phyloP scores from a whole-genome alignment of 2,329 filamentous ascomycete species.

The Orbilia blumenaviensis region DNA sequence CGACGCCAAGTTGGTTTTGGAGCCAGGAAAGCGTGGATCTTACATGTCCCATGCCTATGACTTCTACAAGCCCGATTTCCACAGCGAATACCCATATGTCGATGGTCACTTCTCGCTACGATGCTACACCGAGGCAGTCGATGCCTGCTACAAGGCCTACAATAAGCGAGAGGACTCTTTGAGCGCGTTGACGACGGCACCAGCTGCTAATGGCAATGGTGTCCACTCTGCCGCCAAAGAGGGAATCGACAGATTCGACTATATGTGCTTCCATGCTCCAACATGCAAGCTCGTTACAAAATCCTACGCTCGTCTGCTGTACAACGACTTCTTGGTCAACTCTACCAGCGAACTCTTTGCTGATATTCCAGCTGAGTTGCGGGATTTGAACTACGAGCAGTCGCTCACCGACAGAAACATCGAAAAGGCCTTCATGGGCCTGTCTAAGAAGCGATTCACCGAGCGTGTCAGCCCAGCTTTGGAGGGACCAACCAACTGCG shows the following conservation, averaged over 20 bases:
- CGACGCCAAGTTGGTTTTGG: constrained; percentile 77
- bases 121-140: constrained; percentile 83
- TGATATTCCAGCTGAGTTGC: constrained; percentile 78
- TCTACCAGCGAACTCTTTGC: constrained; percentile 74
- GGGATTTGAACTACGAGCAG: constrained; percentile 79
- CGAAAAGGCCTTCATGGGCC: constrained; percentile 85
- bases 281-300: constrained; percentile 89
- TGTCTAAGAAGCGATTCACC: constrained; percentile 84
- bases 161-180: constrained; percentile 74
- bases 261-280: constrained; percentile 82
- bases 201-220: constrained; percentile 61
- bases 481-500: constrained; percentile 79
- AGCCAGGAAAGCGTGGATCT: constrained; percentile 79
- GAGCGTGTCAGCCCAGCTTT: constrained; percentile 78
- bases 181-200: constrained; percentile 64
- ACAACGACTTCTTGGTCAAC: constrained; percentile 83
- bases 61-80: constrained; percentile 89
- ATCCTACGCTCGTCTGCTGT: constrained; percentile 82
- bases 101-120: constrained; percentile 83
- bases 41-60: constrained; percentile 88
- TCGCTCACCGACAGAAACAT: constrained; percentile 82
- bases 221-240: constrained; percentile 66
- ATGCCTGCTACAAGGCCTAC: constrained; percentile 83
- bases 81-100: constrained; percentile 85
- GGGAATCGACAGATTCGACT: constrained; percentile 81